phyloP scores from a whole-genome alignment of 2,329 filamentous ascomycete genomes.

The Epichloe sibirici region DNA sequence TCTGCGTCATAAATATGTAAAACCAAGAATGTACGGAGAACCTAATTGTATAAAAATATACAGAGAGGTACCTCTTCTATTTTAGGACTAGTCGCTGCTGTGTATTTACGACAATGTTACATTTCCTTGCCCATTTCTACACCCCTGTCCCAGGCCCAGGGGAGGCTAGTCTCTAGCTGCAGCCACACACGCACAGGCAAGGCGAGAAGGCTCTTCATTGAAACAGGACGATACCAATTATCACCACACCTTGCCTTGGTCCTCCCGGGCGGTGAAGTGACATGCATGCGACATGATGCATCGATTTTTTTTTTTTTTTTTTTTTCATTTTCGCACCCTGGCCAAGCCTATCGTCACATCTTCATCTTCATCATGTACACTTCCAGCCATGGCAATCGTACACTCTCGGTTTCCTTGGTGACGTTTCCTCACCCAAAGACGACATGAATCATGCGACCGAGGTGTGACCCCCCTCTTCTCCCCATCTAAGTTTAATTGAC shows the following conservation, averaged over 20 bases:
- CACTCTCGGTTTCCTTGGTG: background rate
- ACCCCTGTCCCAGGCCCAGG: slow-evolving; percentile 21
- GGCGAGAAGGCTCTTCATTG: background rate
- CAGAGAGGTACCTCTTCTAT: too few relatives aligned
- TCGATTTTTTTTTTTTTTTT: background rate
- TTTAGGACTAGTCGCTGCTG: too few relatives aligned
- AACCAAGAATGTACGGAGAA: too few relatives aligned
- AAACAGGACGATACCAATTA: background rate
- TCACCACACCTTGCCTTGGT: background rate
- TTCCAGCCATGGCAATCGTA: too few relatives aligned
- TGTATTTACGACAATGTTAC: slow-evolving; percentile 28
- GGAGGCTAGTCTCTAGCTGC: background rate
- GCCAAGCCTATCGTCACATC: background rate
- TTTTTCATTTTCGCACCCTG: background rate
- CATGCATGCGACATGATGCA: too few relatives aligned
- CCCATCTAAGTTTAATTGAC: too few relatives aligned
- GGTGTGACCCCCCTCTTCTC: background rate
- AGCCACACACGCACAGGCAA: background rate
- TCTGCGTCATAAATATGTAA: too few relatives aligned
- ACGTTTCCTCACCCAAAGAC: background rate
- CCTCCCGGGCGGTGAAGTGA: too few relatives aligned
- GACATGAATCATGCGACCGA: background rate
- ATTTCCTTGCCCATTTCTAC: slow-evolving; percentile 53
- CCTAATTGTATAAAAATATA: too few relatives aligned
- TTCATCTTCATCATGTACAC: too few relatives aligned